Conservation (phyloP, 1,139 yeast species). For the Taphrina deformans region DNA sequence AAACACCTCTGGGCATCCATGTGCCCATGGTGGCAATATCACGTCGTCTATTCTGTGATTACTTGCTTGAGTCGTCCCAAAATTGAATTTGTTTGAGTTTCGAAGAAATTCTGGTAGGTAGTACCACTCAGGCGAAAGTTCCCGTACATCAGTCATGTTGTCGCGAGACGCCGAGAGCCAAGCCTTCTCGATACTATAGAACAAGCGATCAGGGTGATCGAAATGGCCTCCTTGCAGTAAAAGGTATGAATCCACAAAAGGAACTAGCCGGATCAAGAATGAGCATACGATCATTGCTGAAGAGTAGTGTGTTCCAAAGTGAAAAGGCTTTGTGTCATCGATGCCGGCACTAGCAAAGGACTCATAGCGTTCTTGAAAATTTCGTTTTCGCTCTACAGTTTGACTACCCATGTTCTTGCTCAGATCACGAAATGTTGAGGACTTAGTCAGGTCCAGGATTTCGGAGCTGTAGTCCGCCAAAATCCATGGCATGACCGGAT, state of each 20-base stretch:
- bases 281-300: constrained; percentile 90
- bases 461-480: constrained; percentile 74
- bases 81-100: constrained; percentile 63
- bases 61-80: constrained; percentile 70
- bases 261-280: constrained; percentile 69
- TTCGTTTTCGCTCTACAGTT: constrained; percentile 55
- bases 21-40: constrained; percentile 76
- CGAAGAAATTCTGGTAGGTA: constrained; percentile 72
- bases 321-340: constrained; percentile 69
- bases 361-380: constrained; percentile 67
- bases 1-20: constrained; percentile 68
- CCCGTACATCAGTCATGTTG: constrained; percentile 82
- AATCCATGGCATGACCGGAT: constrained; percentile 90
- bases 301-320: constrained; percentile 88
- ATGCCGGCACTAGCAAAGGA: constrained; percentile 60
- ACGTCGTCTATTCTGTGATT: constrained; percentile 57
- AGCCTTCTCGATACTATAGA: constrained; percentile 67
- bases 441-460: constrained; percentile 60
- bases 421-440: constrained; percentile 66
- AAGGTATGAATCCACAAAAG: constrained; percentile 75
- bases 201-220: constrained; percentile 81
- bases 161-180: constrained; percentile 79
- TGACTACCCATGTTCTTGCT: constrained; percentile 93
- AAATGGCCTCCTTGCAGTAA: constrained; percentile 80
- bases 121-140: constrained; percentile 79